phyloP scores from a whole-genome alignment of 495 filamentous ascomycete genomes.

The Neurospora sp. region DNA sequence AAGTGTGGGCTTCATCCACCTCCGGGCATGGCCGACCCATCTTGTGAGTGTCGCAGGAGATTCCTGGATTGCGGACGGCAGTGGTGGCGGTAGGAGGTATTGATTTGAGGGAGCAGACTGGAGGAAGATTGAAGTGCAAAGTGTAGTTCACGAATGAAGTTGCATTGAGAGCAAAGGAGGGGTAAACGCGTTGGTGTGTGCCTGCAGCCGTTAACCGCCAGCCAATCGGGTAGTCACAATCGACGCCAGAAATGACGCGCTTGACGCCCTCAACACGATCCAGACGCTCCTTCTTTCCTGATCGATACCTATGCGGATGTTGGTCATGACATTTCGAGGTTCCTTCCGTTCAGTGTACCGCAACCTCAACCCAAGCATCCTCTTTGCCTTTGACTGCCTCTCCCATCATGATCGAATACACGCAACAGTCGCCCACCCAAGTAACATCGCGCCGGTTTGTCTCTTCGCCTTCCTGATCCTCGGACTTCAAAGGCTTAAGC shows the following conservation, averaged over 20 bases:
- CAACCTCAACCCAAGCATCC: background rate
- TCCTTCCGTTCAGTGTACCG: background rate
- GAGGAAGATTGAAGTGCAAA: background rate
- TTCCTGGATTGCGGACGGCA: too few species aligned
- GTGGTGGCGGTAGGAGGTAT: background rate
- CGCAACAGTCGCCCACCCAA: background rate
- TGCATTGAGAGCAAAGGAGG: background rate
- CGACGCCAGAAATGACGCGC: background rate
- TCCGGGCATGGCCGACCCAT: background rate
- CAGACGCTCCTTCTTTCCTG: too few species aligned
- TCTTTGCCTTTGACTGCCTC: background rate
- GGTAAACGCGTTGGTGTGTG: background rate
- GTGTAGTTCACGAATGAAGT: background rate
- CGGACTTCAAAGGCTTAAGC: background rate
- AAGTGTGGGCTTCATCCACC: background rate
- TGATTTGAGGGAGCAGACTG: background rate
- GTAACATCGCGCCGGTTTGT: background rate
- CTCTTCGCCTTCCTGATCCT: background rate
- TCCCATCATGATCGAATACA: background rate
- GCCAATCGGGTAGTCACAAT: background rate
- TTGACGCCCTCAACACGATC: too few species aligned
- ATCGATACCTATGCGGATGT: background rate
- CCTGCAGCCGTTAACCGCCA: background rate
- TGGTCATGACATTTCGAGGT: background rate
- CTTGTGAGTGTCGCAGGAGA: too few species aligned